phyloP scores from a whole-genome alignment of 352 stramenopile genomes.

The Elongisporangium undulatum region DNA sequence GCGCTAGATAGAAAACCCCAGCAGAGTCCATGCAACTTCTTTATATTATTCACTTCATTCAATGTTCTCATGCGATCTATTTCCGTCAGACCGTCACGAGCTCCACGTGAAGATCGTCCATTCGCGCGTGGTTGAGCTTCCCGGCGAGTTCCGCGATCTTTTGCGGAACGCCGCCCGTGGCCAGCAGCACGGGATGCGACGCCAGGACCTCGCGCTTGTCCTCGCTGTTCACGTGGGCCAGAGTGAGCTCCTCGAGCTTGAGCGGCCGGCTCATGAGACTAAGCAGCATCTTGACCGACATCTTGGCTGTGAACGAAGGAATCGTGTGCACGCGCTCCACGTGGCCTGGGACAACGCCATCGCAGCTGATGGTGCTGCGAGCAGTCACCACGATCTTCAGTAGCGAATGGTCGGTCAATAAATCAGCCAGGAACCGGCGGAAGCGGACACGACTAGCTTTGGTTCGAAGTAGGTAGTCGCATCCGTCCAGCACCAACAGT shows the following conservation, averaged over 20 bases:
- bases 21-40: neutral
- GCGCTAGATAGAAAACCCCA: neutral
- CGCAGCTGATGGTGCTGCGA: constrained; percentile 21
- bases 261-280: constrained; percentile 36
- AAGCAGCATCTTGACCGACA: constrained; percentile 37
- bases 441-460: constrained; percentile 24
- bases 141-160: constrained; percentile 33
- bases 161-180: constrained; percentile 29
- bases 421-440: constrained; percentile 27
- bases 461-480: constrained; percentile 29
- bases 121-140: constrained; percentile 25
- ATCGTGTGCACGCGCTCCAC: constrained; percentile 34
- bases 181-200: constrained; percentile 28
- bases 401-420: constrained; percentile 31
- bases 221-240: constrained; percentile 6
- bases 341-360: constrained; percentile 30
- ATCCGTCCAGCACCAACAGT: constrained; percentile 36
- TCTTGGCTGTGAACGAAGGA: constrained; percentile 33
- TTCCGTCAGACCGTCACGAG: neutral
- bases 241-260: constrained; percentile 25
- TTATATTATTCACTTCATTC: constrained; percentile 2
- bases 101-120: constrained; percentile 18
- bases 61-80: neutral
- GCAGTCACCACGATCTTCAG: constrained; percentile 42
- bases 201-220: constrained; percentile 41